A percentile compares a stretch with the other conserved stretches of the same genome.
Evolutionary conservation across 2,329 filamentous ascomycete species (phyloP).

Genomic region (Xylariaceae sp.): DNA sequence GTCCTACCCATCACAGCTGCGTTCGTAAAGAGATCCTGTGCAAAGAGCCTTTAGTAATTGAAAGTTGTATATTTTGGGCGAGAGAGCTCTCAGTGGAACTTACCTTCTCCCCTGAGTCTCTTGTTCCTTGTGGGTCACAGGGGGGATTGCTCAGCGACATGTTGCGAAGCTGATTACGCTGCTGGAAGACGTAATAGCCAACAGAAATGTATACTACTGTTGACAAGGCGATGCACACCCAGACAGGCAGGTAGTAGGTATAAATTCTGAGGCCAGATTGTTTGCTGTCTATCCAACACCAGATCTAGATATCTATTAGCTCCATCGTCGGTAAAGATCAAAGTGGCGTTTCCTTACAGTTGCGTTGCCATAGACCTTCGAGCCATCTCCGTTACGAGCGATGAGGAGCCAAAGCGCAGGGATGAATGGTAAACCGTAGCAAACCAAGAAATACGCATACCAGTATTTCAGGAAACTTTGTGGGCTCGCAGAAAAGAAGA

Average conservation of each 20-base stretch:
- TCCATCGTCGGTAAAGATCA: neutral
- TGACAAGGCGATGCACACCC: constrained; percentile 55
- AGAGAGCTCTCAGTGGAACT: too few species aligned
- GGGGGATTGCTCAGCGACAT: constrained; percentile 44
- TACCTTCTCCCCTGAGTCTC: constrained; percentile 34
- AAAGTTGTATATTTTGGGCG: too few species aligned
- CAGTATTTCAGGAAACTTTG: constrained; percentile 69
- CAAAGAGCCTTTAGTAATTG: too few species aligned
- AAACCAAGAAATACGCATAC: constrained; percentile 64
- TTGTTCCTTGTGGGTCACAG: constrained; percentile 18
- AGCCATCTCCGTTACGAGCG: constrained; percentile 37
- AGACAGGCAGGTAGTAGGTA: constrained; percentile 59
- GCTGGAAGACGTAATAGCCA: constrained; percentile 57
- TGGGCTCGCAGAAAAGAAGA: constrained; percentile 56
- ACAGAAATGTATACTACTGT: constrained; percentile 53
- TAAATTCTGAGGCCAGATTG: constrained; percentile 57
- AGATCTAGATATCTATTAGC: constrained; percentile 41
- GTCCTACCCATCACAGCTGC: constrained; percentile 32
- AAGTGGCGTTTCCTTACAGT: constrained; percentile 42
- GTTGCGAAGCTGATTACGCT: constrained; percentile 48
- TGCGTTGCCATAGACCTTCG: constrained; percentile 52
- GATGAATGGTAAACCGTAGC: constrained; percentile 68
- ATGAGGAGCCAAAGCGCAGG: constrained; percentile 65
- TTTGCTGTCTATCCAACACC: constrained; percentile 56
- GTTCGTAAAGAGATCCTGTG: constrained; percentile 29